phyloP scores from a whole-genome alignment of 306 rosid genomes.

The Calophaca sinica region DNA sequence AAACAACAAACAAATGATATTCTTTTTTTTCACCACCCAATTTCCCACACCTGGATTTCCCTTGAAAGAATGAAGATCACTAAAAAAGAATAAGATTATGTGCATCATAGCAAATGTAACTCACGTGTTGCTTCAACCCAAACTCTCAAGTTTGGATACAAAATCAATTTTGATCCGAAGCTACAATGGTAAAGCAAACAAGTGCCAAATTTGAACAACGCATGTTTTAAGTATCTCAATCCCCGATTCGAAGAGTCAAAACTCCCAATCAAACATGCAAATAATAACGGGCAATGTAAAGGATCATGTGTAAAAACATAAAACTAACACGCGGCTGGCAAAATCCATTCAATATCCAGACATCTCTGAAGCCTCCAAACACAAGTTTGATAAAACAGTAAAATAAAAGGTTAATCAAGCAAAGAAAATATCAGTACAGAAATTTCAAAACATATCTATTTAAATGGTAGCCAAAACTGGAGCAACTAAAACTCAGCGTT shows the following conservation, averaged over 20 bases:
- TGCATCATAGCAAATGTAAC: too few species aligned
- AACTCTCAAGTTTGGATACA: background rate
- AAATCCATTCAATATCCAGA: background rate
- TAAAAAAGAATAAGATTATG: too few species aligned
- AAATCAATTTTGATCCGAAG: background rate
- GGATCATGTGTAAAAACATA: background rate
- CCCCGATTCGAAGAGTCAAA: background rate
- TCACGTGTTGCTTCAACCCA: too few species aligned
- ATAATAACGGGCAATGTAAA: background rate
- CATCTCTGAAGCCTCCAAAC: background rate
- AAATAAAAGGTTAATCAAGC: too few species aligned
- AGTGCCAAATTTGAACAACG: background rate
- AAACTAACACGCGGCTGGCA: background rate
- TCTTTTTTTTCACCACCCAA: too few species aligned
- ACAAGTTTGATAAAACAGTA: too few species aligned
- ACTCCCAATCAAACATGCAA: background rate
- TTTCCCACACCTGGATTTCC: too few species aligned
- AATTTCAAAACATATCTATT: too few species aligned
- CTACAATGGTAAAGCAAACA: background rate
- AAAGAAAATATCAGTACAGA: too few species aligned
- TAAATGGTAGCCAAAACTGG: constrained; percentile 18
- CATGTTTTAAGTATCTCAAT: background rate
- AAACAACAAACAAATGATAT: too few species aligned
- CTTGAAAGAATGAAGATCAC: too few species aligned
- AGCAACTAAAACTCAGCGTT: constrained; percentile 60